Evolutionary conservation across 345 rosid genomes (phyloP), one percentile per base, ranked within the genome.

Genomic region (rapeseed (Brassica napus)): DNA sequence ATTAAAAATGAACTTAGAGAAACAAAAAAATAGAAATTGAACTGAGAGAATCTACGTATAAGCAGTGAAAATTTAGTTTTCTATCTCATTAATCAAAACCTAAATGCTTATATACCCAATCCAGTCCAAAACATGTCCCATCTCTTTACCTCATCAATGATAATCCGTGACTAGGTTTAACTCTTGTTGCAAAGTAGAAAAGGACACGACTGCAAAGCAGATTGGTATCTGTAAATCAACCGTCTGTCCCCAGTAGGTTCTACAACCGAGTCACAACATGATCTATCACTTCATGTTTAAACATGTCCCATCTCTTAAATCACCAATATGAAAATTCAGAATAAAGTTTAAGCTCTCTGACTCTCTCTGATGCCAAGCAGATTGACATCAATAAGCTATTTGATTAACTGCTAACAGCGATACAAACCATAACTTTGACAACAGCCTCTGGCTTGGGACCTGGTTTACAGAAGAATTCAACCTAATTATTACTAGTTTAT

Each of bases 401-500:
- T 42, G 49, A 42, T 42, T 42, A 42, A 42, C 49, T 42, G 49
- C n/a, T 42, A 10, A 42, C 49, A 42, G 54, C 15, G 54, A 47
- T 47, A 14, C 52, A 47, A 47, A 47, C 15, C 54, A 47, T 47
- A 47, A 14, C 15, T 47, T 47, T 47, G 54, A 47, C 54, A 47
- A 12, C 54, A 47, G 70, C 69, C 68, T 44, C 78, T 23, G 78
- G 74, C 64, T 73, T 79, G 1, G 82, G 82, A 59, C 82, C 78
- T 79, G 64, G 14, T 68, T 12, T 47, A 12, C 6, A 14, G 54
- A 47, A 47, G 54, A 47, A 47, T 12, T 47, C 54, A 12, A 4
- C 54, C 14, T 6, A 14, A 47, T 47, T 12, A 14, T 47, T 12
- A 47, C 54, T 12, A 12, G 54, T 1, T 39, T 47, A 12, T 47